A percentile compares a stretch with the other conserved stretches of the same genome.
Conservation (phyloP, 192 early-diverging fungal genomes). For the Funneliformis geosporum region DNA sequence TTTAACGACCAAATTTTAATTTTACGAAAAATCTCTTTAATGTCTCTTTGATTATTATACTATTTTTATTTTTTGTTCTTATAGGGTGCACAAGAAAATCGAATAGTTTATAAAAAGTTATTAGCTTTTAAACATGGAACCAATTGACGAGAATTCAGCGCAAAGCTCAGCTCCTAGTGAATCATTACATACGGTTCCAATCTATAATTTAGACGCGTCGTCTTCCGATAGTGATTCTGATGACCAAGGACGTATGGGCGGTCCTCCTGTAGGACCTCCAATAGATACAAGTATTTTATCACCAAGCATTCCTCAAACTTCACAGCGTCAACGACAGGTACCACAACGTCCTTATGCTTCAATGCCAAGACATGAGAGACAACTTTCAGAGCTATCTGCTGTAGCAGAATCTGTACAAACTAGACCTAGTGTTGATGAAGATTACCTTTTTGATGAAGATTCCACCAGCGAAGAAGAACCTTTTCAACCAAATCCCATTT, state of each 20-base stretch:
- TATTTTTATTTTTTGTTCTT: neutral
- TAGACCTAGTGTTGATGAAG: slow-evolving; percentile 29
- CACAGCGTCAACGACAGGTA: neutral
- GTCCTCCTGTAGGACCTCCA: slow-evolving; percentile 1
- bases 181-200: slow-evolving; percentile 31
- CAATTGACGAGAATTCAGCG: neutral
- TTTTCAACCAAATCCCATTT: neutral
- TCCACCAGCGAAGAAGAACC: slow-evolving; percentile 27
- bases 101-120: neutral
- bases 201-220: slow-evolving; percentile 32
- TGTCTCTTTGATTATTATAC: no score
- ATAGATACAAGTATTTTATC: neutral
- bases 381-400: slow-evolving; percentile 22
- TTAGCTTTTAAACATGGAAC: neutral
- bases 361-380: neutral
- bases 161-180: slow-evolving; percentile 11
- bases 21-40: no score
- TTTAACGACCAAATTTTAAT: no score
- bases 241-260: neutral
- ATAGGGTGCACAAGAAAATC: neutral
- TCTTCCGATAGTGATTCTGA: slow-evolving; percentile 34
- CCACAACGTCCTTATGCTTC: slow-evolving; percentile 22
- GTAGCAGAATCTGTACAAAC: slow-evolving; percentile 31
- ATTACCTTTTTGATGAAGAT: slow-evolving; percentile 26
- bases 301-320: neutral